Base-by-base conservation (phyloP, 2,329 filamentous ascomycete species). In the Verticillium nonalfalfae region DNA sequence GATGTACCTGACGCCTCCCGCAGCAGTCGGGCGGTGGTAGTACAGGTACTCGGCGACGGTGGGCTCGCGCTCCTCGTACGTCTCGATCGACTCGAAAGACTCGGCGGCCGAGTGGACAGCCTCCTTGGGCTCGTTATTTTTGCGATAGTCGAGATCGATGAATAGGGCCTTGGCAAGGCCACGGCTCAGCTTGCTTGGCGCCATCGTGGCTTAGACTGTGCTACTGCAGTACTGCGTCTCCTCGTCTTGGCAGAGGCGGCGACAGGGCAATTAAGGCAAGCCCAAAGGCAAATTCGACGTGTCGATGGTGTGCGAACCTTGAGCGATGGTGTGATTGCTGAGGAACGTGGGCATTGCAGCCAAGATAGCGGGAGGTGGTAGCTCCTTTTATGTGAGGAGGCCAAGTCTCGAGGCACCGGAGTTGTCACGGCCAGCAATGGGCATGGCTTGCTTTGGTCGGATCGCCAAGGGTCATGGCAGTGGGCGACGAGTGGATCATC, bases 21-120 rank as follows among this genome's bases (percentile, higher is more conserved):
- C 68, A n/a, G 63, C 21, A 1, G 73, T 69, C 3, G 78, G 77
- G 0, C 71, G 68, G 15, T 76, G 68, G 58, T 78, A 75, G 15
- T 68, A 63, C n/a, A 79, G 61, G 62, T 74, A 79, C 62, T 79
- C 77, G 6, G 61, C 64, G n/a, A 78, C 72, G 10, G 76, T 78
- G 7, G 76, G 76, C 62, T 79, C 77, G n/a, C 66, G 66, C 67
- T 79, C 76, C 33, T 64, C 60, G n/a, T 65, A 65, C 35, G 61
- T 55, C 56, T 65, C 64, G 40, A 64, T 61, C 31, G 65, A 63
- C 56, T 63, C 56, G 56, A 71, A 65, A 0, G 63, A 68, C 2
- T 61, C 62, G 4, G 69, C 71, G 26, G 70, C 68, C n/a, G 69
- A 67, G 45, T 67, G 63, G 45, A 73, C 63, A 39, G 67, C 63